A percentile compares a stretch with the other conserved stretches of the same genome.
Conservation (phyloP, 78 protist genomes). For the Corallochytrium limacisporum region DNA sequence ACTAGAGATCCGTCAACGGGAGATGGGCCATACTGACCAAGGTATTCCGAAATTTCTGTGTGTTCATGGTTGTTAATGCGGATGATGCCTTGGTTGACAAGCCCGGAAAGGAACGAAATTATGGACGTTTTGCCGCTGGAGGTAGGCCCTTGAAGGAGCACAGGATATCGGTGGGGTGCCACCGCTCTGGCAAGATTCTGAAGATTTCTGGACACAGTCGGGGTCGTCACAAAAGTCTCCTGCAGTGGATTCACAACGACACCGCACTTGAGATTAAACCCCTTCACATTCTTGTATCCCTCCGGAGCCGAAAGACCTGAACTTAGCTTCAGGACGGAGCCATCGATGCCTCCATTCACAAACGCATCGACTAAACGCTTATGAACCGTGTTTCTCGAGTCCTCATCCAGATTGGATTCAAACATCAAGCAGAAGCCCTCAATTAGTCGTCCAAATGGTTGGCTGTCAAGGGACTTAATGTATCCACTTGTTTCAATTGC, state of each 20-base stretch:
- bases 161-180: constrained; percentile 50
- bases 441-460: too few species aligned
- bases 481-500: too few species aligned
- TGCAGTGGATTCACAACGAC: not conserved
- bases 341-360: not conserved
- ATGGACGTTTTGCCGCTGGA: constrained; percentile 85
- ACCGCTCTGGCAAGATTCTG: constrained; percentile 62
- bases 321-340: not conserved
- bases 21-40: constrained; percentile 92
- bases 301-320: not conserved
- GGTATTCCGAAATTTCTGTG: constrained; percentile 98
- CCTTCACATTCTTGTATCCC: constrained; percentile 2
- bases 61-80: constrained; percentile 99
- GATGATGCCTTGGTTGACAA: constrained; percentile 78
- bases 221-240: not conserved
- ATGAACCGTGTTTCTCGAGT: not conserved
- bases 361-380: not conserved
- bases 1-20: too few species aligned
- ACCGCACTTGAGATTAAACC: constrained; percentile 14
- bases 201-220: constrained; percentile 22
- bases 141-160: constrained; percentile 87
- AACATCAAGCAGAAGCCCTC: constrained; percentile 69
- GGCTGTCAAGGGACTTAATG: too few species aligned
- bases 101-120: constrained; percentile 84
- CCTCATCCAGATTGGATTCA: constrained; percentile 49